Conservation (phyloP, 805 yeast genomes). For the Candida nonsorbophila region DNA sequence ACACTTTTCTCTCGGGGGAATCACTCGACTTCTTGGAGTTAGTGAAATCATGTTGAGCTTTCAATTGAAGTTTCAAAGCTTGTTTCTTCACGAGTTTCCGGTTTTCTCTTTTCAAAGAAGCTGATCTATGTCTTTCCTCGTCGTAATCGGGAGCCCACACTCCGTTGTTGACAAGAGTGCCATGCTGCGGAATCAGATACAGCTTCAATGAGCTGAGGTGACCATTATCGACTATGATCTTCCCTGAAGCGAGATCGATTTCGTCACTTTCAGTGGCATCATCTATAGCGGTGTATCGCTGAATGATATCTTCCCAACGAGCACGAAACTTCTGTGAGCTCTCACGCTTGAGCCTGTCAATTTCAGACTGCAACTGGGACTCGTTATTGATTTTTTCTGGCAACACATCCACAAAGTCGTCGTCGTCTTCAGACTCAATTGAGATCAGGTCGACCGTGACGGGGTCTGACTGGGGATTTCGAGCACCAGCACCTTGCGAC, state of each 20-base stretch:
- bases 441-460: conserved; percentile 16
- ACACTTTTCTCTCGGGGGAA: conserved; percentile 6
- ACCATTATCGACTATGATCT: conserved; percentile 61
- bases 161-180: conserved; percentile 13
- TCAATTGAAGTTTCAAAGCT: conserved; percentile 12
- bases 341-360: conserved; percentile 19
- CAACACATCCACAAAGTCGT: conserved; percentile 2
- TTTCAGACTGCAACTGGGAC: conserved; percentile 16
- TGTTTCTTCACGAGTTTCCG: conserved; percentile 7
- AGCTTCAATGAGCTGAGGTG: conserved; percentile 48
- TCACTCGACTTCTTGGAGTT: not conserved
- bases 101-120: conserved; percentile 6
- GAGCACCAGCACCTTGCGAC: too few relatives aligned
- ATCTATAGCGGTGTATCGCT: conserved; percentile 44
- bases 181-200: conserved; percentile 4
- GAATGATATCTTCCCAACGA: conserved; percentile 50
- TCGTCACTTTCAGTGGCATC: conserved; percentile 55
- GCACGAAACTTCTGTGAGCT: conserved; percentile 20
- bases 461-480: too few relatives aligned
- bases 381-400: conserved; percentile 7
- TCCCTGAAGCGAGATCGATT: conserved; percentile 61
- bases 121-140: conserved; percentile 15
- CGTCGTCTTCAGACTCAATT: conserved; percentile 13
- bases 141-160: conserved; percentile 37
- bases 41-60: conserved; percentile 5